These are phyloP conservation scores for Xylaria sp. DNA, from an alignment of 495 filamentous ascomycete species.

Conservation along the genomic window DNA sequence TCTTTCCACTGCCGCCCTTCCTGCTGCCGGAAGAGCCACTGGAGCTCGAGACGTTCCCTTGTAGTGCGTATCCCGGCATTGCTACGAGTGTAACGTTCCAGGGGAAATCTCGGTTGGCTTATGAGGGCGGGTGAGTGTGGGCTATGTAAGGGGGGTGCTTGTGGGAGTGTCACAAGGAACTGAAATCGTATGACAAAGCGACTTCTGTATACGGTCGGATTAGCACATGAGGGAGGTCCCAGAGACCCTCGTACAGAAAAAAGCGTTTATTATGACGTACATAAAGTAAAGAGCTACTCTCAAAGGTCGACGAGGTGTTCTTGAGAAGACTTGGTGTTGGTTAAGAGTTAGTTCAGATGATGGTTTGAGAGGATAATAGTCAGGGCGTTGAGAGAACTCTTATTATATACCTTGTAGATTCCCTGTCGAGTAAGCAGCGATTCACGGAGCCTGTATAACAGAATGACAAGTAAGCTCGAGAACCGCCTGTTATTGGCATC, in stretches of 20 bases:
- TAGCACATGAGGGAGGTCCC: too few relatives aligned
- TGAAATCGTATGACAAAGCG: too few relatives aligned
- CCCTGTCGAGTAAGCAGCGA: neutral
- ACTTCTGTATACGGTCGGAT: too few relatives aligned
- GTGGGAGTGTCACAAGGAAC: too few relatives aligned
- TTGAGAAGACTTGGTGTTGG: neutral
- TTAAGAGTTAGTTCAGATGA: neutral
- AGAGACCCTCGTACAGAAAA: too few relatives aligned
- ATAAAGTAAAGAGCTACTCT: too few relatives aligned
- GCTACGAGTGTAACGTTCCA: neutral
- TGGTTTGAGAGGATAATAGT: neutral
- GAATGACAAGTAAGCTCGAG: neutral
- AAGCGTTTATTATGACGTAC: too few relatives aligned
- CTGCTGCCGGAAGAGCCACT: conserved; percentile 9
- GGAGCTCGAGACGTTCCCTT: conserved; percentile 16
- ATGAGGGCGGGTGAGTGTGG: neutral
- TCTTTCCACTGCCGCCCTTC: neutral
- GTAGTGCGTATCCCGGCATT: conserved; percentile 18
- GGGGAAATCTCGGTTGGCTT: neutral
- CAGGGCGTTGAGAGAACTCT: neutral
- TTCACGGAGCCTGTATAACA: too few relatives aligned
- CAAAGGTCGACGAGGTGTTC: neutral
- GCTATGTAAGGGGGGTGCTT: neutral
- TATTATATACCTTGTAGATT: neutral
- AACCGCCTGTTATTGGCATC: neutral